Evolutionary conservation across 2,329 filamentous ascomycete species (phyloP).

Genomic region (Microdochium trichocladiopsis): DNA sequence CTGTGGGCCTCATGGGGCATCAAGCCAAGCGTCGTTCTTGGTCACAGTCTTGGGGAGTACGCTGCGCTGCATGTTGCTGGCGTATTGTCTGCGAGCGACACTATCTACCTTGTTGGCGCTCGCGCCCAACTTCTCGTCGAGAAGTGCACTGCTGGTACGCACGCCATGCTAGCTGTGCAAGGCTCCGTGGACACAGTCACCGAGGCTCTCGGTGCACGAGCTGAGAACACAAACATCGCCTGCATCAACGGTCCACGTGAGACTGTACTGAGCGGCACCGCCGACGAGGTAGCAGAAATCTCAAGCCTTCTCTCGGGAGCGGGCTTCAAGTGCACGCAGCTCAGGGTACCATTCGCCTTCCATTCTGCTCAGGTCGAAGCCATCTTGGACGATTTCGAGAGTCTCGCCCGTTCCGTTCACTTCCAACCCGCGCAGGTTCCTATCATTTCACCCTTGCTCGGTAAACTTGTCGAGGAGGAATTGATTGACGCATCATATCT

Average conservation of each 20-base stretch:
- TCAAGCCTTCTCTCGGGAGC: conserved; percentile 34
- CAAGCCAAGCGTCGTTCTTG: conserved; percentile 45
- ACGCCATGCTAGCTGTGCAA: conserved; percentile 48
- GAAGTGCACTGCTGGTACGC: conserved; percentile 58
- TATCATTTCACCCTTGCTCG: conserved; percentile 61
- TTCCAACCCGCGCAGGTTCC: conserved; percentile 51
- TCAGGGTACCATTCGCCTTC: conserved; percentile 62
- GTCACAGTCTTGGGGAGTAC: conserved; percentile 66
- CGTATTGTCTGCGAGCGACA: conserved; percentile 63
- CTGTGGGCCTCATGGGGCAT: conserved; percentile 52
- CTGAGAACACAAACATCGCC: conserved; percentile 41
- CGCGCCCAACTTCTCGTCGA: conserved; percentile 59
- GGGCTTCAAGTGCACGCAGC: conserved; percentile 52
- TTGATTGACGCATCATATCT: conserved; percentile 57
- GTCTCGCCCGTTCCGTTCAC: conserved; percentile 39
- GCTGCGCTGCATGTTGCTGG: conserved; percentile 65
- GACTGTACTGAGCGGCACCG: conserved; percentile 59
- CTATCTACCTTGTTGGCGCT: conserved; percentile 63
- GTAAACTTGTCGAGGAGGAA: conserved; percentile 51
- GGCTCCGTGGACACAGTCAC: conserved; percentile 43
- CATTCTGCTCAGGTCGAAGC: conserved; percentile 60
- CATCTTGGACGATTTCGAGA: conserved; percentile 53
- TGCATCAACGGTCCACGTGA: conserved; percentile 73
- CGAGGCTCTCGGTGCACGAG: conserved; percentile 38
- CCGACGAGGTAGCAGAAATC: conserved; percentile 29